Conservation (phyloP, 768 basidiomycete species). For the Krasilnikovozyma curviuscula region DNA sequence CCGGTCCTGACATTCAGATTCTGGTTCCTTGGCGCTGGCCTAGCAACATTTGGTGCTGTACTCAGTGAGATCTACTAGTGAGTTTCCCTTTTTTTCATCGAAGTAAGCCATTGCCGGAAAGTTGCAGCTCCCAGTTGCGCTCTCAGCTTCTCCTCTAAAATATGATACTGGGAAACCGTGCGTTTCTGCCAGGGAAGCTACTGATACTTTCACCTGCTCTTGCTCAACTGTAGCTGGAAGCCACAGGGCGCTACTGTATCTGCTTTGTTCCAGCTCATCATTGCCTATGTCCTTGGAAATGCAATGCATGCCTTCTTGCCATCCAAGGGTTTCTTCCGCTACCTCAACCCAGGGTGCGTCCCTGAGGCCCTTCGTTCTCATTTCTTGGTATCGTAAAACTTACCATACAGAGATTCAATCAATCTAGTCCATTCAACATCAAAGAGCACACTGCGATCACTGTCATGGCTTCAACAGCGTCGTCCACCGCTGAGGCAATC, state of each 20-base stretch:
- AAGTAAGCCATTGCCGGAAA: too few relatives aligned
- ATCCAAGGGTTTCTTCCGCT: too few relatives aligned
- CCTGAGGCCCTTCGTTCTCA: too few relatives aligned
- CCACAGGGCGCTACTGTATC: conserved; percentile 37
- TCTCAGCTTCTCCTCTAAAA: too few relatives aligned
- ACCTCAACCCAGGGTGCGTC: too few relatives aligned
- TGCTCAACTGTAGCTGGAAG: conserved; percentile 31
- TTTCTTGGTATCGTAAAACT: too few relatives aligned
- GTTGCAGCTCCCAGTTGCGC: too few relatives aligned
- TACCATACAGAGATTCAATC: too few relatives aligned
- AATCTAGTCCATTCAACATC: too few relatives aligned
- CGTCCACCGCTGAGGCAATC: conserved; percentile 39
- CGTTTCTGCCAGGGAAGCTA: too few relatives aligned
- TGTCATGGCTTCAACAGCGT: conserved; percentile 44
- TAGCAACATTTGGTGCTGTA: conserved; percentile 35
- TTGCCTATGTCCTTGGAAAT: conserved; percentile 38
- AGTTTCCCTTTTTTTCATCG: too few relatives aligned
- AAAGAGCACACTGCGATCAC: conserved; percentile 41
- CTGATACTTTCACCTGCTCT: conserved; percentile 34
- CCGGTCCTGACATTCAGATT: conserved; percentile 36
- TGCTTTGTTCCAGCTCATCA: conserved; percentile 39
- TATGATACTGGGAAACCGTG: too few relatives aligned
- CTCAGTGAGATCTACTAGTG: conserved; percentile 44
- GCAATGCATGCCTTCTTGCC: conserved; percentile 35
- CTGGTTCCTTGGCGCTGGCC: conserved; percentile 33